Conservation (phyloP, 768 basidiomycete species). For the Jaapia argillacea region DNA sequence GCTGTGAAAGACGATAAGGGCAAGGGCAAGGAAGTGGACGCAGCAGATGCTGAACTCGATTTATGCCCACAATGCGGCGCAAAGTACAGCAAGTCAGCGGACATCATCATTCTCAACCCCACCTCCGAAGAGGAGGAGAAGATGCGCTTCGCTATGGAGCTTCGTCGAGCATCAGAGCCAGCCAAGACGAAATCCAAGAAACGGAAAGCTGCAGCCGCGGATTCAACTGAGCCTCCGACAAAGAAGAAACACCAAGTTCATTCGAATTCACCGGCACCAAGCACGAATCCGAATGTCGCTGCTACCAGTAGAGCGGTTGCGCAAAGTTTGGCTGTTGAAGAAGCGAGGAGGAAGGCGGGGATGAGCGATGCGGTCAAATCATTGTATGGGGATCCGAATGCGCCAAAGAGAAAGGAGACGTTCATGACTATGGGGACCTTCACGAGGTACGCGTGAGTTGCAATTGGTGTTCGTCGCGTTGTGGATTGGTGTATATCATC, state of each 20-base stretch:
- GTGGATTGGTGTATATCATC: too few relatives aligned
- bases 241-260: constrained; percentile 40
- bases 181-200: constrained; percentile 52
- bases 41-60: constrained; percentile 29
- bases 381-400: constrained; percentile 55
- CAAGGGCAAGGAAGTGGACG: too few relatives aligned
- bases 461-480: background rate
- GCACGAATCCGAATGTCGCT: constrained; percentile 41
- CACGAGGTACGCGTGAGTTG: constrained; percentile 35
- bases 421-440: constrained; percentile 93
- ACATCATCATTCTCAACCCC: constrained; percentile 64
- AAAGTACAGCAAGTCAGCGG: constrained; percentile 48
- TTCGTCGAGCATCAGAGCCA: constrained; percentile 43
- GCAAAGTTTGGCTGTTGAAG: constrained; percentile 67
- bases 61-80: constrained; percentile 72
- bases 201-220: constrained; percentile 34
- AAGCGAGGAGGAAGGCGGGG: constrained; percentile 68
- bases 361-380: constrained; percentile 87
- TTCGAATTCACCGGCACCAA: constrained; percentile 27
- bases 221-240: constrained; percentile 16
- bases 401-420: constrained; percentile 60
- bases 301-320: constrained; percentile 58
- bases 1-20: constrained; percentile 13
- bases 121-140: constrained; percentile 50
- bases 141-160: constrained; percentile 47